Evolutionary conservation across 192 early-diverging fungal species (phyloP).

Genomic region (Coemansia sp.): DNA sequence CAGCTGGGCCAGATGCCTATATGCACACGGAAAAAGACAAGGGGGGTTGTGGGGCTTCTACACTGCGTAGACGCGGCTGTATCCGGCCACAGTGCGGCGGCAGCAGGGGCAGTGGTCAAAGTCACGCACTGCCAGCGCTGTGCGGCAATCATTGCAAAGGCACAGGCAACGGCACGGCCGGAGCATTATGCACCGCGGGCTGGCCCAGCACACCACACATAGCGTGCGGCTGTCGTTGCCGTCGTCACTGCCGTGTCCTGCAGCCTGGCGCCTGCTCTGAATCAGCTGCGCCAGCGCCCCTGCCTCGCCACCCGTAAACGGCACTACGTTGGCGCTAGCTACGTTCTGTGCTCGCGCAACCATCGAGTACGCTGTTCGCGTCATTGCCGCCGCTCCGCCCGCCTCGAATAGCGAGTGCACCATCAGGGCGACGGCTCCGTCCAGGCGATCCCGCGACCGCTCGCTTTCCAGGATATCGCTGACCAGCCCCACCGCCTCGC

Average conservation of each 20-base stretch:
- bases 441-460: conserved; percentile 18
- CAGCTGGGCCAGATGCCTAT: no score
- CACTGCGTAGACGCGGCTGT: conserved; percentile 45
- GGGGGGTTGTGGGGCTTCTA: background rate
- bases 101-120: conserved; percentile 50
- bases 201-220: conserved; percentile 43
- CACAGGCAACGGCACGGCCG: conserved; percentile 46
- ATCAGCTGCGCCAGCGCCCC: conserved; percentile 37
- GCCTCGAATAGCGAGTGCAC: conserved; percentile 23
- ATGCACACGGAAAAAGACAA: no score
- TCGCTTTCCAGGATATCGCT: conserved; percentile 25
- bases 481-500: conserved; percentile 23
- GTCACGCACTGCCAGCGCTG: conserved; percentile 26
- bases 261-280: conserved; percentile 25
- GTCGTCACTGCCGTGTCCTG: background rate
- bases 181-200: conserved; percentile 39
- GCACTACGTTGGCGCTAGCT: conserved; percentile 6
- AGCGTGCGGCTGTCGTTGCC: conserved; percentile 15
- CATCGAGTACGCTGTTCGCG: conserved; percentile 25
- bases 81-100: conserved; percentile 30
- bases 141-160: conserved; percentile 44
- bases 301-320: conserved; percentile 20
- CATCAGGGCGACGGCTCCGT: conserved; percentile 26
- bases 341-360: background rate
- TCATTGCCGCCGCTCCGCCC: conserved; percentile 11